Evolutionary conservation across 225 moss, liverwort and hornwort species (phyloP), one percentile per base, ranked within the genome.

Genomic region (Lunularia cruciata): DNA sequence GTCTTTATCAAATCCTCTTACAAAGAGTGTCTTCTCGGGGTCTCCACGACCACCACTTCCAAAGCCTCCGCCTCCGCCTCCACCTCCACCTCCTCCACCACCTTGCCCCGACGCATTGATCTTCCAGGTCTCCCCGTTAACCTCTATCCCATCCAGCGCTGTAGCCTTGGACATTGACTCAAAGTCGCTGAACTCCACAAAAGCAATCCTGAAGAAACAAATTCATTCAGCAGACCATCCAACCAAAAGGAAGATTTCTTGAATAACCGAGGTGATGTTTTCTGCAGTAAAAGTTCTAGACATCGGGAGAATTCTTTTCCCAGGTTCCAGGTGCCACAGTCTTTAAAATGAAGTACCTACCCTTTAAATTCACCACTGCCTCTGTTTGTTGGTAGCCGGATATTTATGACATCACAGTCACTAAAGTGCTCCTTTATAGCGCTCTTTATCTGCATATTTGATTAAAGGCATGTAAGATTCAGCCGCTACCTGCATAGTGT

Each of bases 21-120:
- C 71, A 71, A 71, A 71, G 3, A 59, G 47, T 3, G 71, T 71
- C 39, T 63, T 80, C 39, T 73, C 76, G 36, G 57, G 63, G 57
- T 72, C 60, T 32, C 81, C 66, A 13, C 68, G 70, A 67, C 43
- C 39, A 20, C 73, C 69, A 27, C 63, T 39, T 42, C 70, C 65
- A 49, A 23, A 33, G 16, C 69, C 55, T 32, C 26, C 34, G 15
- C 49, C 49, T 51, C 49, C 49, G 8, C 49, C 49, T 36, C 72
- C 43, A 18, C 27, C 66, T 16, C 47, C 48, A 15, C 67, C 30
- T 19, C 83, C 74, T 10, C 76, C 65, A 23, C 83, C 70, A 6
- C 89, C 83, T 39, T 69, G 60, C 47, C 85, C 53, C 3, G 95
- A 87, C 60, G 83, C 87, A 40, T 87, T 90, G 3, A 96, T 80